These are phyloP conservation scores for Chalciporus chontae DNA, from an alignment of 768 basidiomycete species.

Conservation along the genomic window DNA sequence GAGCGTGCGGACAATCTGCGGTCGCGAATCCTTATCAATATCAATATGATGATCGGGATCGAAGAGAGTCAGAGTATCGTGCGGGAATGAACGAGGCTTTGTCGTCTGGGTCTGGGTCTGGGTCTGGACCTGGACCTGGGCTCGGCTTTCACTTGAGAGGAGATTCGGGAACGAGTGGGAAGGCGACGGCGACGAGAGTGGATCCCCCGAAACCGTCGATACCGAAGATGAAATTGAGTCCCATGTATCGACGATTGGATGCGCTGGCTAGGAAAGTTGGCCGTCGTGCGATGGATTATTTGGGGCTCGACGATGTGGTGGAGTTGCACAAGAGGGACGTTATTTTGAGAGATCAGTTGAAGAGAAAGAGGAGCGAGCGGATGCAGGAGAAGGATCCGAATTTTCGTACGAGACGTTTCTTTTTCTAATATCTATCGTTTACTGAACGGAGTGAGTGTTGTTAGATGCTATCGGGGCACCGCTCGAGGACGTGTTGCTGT, in stretches of 20 bases:
- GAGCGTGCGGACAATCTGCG: slow-evolving; percentile 26
- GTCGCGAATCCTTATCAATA: slow-evolving; percentile 9
- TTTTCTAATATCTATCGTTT: too few relatives aligned
- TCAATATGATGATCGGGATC: slow-evolving; percentile 6
- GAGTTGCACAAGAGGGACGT: slow-evolving; percentile 14
- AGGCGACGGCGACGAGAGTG: too few relatives aligned
- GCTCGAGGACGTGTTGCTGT: slow-evolving; percentile 31
- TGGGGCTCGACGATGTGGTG: slow-evolving; percentile 23
- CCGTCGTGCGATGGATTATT: slow-evolving; percentile 27
- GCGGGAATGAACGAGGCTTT: background rate
- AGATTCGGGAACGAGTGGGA: background rate
- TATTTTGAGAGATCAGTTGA: slow-evolving; percentile 24
- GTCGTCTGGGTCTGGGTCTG: background rate
- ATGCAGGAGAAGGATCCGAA: slow-evolving; percentile 19
- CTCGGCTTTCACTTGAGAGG: background rate
- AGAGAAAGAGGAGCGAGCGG: slow-evolving; percentile 15
- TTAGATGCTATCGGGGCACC: slow-evolving; percentile 37
- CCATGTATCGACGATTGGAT: slow-evolving; percentile 27
- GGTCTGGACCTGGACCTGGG: background rate
- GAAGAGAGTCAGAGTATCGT: background rate
- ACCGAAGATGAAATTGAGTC: slow-evolving; percentile 18
- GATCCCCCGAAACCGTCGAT: slow-evolving; percentile 5
- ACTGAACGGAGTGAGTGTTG: background rate
- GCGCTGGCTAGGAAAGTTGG: slow-evolving; percentile 18
- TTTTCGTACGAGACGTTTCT: slow-evolving; percentile 23